phyloP scores from a whole-genome alignment of 495 filamentous ascomycete genomes.

The Penicillium diatomitis region DNA sequence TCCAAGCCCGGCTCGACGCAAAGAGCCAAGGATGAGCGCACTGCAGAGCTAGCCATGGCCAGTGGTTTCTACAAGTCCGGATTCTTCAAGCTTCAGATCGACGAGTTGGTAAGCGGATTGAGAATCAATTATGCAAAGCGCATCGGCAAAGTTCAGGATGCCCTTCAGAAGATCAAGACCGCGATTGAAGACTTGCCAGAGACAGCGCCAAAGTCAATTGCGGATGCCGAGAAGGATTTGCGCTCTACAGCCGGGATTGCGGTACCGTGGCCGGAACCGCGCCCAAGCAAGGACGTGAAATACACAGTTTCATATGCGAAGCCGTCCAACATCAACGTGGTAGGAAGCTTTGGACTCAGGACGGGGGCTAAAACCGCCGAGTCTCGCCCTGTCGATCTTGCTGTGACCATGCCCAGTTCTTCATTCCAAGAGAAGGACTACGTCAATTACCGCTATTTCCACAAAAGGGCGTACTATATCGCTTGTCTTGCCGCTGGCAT shows the following conservation, averaged over 20 bases:
- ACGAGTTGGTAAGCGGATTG: slow-evolving; percentile 67
- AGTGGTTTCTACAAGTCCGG: slow-evolving; percentile 54
- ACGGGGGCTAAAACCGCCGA: slow-evolving; percentile 56
- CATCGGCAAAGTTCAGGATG: slow-evolving; percentile 54
- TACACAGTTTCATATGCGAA: slow-evolving; percentile 72
- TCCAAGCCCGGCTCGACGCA: slow-evolving; percentile 5
- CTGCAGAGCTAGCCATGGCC: slow-evolving; percentile 34
- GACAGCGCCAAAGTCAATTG: slow-evolving; percentile 44
- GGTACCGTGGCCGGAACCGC: slow-evolving; percentile 76
- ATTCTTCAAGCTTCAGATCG: slow-evolving; percentile 79
- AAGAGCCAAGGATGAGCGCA: slow-evolving; percentile 19
- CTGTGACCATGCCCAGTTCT: slow-evolving; percentile 68
- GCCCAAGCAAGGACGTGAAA: slow-evolving; percentile 59
- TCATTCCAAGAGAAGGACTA: slow-evolving; percentile 94
- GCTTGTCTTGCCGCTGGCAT: slow-evolving; percentile 67
- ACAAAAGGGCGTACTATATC: slow-evolving; percentile 88
- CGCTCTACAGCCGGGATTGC: slow-evolving; percentile 53
- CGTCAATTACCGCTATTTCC: slow-evolving; percentile 84
- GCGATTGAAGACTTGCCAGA: slow-evolving; percentile 64
- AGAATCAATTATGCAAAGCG: slow-evolving; percentile 59
- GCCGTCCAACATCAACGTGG: slow-evolving; percentile 74
- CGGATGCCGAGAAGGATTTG: slow-evolving; percentile 58
- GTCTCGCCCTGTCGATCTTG: slow-evolving; percentile 61
- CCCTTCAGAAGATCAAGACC: slow-evolving; percentile 61
- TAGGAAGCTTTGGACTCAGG: slow-evolving; percentile 76